phyloP scores from a whole-genome alignment of 768 basidiomycete genomes.

The Chalciporus sphaerocephalus region DNA sequence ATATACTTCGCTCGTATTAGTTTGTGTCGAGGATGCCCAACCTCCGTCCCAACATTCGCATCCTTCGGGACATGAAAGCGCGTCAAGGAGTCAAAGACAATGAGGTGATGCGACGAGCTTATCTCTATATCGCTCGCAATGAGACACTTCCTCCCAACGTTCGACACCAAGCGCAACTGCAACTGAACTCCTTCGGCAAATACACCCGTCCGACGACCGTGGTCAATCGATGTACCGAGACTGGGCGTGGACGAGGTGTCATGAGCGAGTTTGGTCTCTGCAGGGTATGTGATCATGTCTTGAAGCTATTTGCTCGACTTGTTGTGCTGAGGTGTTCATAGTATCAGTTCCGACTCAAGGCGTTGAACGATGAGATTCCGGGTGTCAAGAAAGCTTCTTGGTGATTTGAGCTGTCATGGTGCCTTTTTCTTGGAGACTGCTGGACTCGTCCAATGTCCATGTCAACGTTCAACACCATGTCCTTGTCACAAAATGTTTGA shows the following conservation, averaged over 20 bases:
- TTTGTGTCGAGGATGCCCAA: slow-evolving; percentile 18
- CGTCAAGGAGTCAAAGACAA: slow-evolving; percentile 65
- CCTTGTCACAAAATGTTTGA: no score
- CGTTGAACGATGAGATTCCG: slow-evolving; percentile 73
- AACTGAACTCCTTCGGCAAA: slow-evolving; percentile 80
- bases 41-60: slow-evolving; percentile 41
- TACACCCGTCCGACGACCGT: slow-evolving; percentile 84
- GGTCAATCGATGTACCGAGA: slow-evolving; percentile 83
- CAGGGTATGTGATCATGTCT: slow-evolving; percentile 46
- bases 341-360: slow-evolving; percentile 90
- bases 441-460: no score
- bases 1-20: not conserved
- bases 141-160: slow-evolving; percentile 82
- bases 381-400: slow-evolving; percentile 92
- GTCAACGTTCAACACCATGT: not conserved
- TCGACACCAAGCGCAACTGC: slow-evolving; percentile 90
- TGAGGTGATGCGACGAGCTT: slow-evolving; percentile 83
- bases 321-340: slow-evolving; percentile 29
- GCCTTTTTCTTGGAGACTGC: no score
- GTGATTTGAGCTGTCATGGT: slow-evolving; percentile 45
- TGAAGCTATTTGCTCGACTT: not conserved
- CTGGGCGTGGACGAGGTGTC: slow-evolving; percentile 82
- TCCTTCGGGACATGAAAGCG: slow-evolving; percentile 77
- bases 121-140: slow-evolving; percentile 91
- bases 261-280: slow-evolving; percentile 87